Evolutionary conservation across 2,329 filamentous ascomycete species (phyloP), one percentile per base, ranked within the genome.

Genomic region (Calonectria honghensis): DNA sequence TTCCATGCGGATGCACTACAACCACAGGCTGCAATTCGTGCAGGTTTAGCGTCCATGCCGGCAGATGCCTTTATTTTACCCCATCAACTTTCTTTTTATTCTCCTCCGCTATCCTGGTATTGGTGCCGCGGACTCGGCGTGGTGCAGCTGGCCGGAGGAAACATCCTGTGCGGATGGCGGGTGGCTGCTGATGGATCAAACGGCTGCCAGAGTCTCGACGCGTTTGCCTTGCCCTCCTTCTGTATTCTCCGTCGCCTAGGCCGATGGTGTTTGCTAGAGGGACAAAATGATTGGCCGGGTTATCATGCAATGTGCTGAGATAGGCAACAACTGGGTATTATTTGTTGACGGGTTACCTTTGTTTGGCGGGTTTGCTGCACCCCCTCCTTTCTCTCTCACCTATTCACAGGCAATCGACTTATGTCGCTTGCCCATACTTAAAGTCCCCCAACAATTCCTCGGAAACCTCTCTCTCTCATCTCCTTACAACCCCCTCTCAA

Each of bases 1-100:
- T 41, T 41, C 57, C 37, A 39, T 29, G 32, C 35, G 41, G 57
- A 61, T 41, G 57, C 57, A 13, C n/a, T 63, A 14, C 57, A 63
- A 41, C 57, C 27, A 11, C 24, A 31, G 16, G n/a, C n/a, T 29
- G 54, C 57, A 24, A 29, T 13, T 63, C 57, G 32, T 63, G 57
- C 57, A 63, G 57, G n/a, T 20, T 39, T 63, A 63, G 57, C 24
- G 57, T 37, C 27, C 14, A 39, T 24, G 3, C 27, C 16, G 37
- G 16, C 37, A 13, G 18, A 29, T 39, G 18, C 10, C 32, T 24
- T n/a, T 11, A 48, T n/a, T 24, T n/a, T 2, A 48, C n/a, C 3
- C 45, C n/a, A 13, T 24, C 9, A 24, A 48, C 45, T 41, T 63
- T 61, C 32, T 37, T 57, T 35, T 35, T 57, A n/a, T 57, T 35